These are phyloP conservation scores for Globisporangium radiosum DNA, from an alignment of 352 stramenopile species.

Conservation along the genomic window DNA sequence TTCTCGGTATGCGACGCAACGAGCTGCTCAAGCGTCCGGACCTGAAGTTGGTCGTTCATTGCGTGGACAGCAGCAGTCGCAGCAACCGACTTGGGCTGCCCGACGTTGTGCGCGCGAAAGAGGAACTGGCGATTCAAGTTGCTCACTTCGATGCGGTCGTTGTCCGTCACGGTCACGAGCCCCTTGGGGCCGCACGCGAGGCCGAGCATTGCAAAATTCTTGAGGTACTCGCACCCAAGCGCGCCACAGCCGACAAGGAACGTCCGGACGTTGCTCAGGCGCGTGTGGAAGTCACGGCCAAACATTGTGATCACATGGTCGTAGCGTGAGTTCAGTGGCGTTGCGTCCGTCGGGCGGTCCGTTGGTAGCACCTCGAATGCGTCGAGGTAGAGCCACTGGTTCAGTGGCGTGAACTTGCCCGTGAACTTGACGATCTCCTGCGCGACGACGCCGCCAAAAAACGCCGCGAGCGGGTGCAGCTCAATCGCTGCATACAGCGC, in stretches of 20 bases:
- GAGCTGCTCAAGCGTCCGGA: constrained; percentile 78
- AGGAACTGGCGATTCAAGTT: constrained; percentile 86
- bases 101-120: constrained; percentile 83
- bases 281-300: constrained; percentile 62
- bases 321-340: constrained; percentile 62
- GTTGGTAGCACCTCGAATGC: constrained; percentile 74
- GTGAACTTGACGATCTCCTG: constrained; percentile 88
- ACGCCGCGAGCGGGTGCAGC: constrained; percentile 75
- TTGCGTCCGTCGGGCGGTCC: constrained; percentile 40
- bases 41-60: constrained; percentile 74
- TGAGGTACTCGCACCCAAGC: constrained; percentile 80
- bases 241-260: constrained; percentile 81
- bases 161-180: constrained; percentile 79
- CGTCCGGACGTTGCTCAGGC: constrained; percentile 60
- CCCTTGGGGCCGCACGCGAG: constrained; percentile 71
- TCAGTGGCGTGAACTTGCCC: constrained; percentile 79
- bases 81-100: constrained; percentile 78
- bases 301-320: constrained; percentile 75
- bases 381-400: constrained; percentile 84
- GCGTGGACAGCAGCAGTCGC: constrained; percentile 63
- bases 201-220: constrained; percentile 85
- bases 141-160: constrained; percentile 85
- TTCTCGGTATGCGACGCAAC: constrained; percentile 78
- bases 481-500: constrained; percentile 57
- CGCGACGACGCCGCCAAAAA: constrained; percentile 74